Percentiles rank a stretch among this genome's conserved stretches.
Evolutionary conservation across 2,329 filamentous ascomycete genomes (phyloP).

Genomic region (Cytospora mali): DNA sequence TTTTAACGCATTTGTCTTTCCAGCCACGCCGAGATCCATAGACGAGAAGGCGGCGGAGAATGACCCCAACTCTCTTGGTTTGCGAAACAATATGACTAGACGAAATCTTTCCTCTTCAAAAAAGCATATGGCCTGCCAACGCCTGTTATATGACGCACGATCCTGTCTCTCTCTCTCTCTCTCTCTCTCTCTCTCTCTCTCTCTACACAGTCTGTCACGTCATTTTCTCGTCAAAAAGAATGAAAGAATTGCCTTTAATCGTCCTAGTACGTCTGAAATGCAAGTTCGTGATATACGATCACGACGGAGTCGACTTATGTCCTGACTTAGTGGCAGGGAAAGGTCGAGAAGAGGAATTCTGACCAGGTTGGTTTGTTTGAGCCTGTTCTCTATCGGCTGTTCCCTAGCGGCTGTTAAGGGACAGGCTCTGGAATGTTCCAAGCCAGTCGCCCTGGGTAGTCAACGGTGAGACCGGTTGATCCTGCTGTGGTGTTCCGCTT

Average conservation of each 20-base stretch:
- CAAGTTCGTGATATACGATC: constrained; percentile 20
- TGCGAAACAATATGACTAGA: constrained; percentile 14
- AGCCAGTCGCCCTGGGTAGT: constrained; percentile 61
- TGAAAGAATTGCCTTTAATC: constrained; percentile 18
- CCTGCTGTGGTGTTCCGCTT: constrained; percentile 37
- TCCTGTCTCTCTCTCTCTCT: constrained; percentile 6
- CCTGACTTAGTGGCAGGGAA: not conserved
- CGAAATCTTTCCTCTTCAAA: constrained; percentile 30
- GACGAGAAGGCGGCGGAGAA: constrained; percentile 9
- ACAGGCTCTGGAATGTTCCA: constrained; percentile 69
- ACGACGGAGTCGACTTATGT: constrained; percentile 20
- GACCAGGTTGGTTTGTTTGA: not conserved
- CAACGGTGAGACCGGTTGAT: constrained; percentile 47
- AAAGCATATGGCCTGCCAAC: constrained; percentile 26
- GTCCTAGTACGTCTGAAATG: constrained; percentile 22
- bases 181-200: not conserved
- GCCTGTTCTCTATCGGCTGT: not conserved
- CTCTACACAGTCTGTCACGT: constrained; percentile 27
- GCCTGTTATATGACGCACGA: constrained; percentile 22
- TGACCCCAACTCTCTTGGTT: constrained; percentile 6
- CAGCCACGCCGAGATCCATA: constrained; percentile 25
- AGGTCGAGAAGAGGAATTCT: not conserved
- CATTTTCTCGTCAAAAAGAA: constrained; percentile 27
- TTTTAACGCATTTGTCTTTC: constrained; percentile 27
- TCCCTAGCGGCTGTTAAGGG: constrained; percentile 63